Evolutionary conservation across 345 rosid genomes (phyloP).

Genomic region (Isatis tinctoria): DNA sequence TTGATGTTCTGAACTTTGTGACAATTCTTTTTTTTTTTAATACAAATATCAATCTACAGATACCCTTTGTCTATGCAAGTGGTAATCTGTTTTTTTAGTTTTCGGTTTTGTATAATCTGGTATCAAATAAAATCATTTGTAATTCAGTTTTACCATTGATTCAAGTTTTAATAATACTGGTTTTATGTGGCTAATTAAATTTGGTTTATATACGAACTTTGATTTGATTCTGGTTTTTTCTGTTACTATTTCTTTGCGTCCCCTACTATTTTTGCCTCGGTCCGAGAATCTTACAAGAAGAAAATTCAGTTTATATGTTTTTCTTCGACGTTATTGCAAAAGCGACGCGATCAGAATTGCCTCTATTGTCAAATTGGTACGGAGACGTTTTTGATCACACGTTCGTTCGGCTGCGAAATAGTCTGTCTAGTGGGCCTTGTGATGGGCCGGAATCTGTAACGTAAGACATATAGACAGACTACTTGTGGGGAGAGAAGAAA

Average conservation of each 20-base stretch:
- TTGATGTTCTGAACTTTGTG: not conserved
- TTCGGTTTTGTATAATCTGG: not conserved
- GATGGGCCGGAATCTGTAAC: conserved; percentile 10
- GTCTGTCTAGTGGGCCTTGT: conserved; percentile 6
- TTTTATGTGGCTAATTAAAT: not conserved
- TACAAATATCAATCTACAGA: not conserved
- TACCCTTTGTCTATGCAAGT: not conserved
- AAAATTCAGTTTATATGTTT: not conserved
- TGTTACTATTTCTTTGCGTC: not conserved
- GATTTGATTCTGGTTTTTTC: not conserved
- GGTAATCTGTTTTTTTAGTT: not conserved
- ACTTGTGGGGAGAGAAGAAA: not conserved
- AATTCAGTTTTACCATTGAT: no score
- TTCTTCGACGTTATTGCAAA: not conserved
- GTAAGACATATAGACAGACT: no score
- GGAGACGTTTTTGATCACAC: conserved; percentile 5
- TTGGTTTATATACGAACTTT: not conserved
- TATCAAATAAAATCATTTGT: not conserved
- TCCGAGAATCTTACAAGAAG: not conserved
- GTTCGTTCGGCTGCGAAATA: not conserved
- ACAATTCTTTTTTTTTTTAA: not conserved
- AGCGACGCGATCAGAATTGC: not conserved
- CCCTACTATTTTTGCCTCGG: no score
- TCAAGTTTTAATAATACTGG: not conserved
- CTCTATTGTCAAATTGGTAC: conserved; percentile 6